Base-by-base conservation (phyloP, 495 filamentous ascomycete species). In the Parachaetomium inaequale region DNA sequence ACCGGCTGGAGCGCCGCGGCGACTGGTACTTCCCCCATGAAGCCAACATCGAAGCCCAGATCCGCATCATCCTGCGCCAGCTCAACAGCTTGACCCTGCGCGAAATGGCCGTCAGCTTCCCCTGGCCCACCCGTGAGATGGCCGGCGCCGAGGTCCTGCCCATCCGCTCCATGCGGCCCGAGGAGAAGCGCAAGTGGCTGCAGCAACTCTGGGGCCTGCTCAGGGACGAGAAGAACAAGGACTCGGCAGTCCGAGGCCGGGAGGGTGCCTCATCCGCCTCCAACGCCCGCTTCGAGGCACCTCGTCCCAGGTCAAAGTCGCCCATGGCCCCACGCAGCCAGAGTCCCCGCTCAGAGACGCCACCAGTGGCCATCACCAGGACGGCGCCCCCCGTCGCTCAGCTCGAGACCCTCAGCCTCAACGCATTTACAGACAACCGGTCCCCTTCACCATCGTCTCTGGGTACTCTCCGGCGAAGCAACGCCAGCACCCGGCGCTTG, bases 41-140 rank as follows among this genome's bases (percentile, higher is more conserved):
- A 40, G 63, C 62, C 36, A 74, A 74, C 60, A 65, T 74, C 23
- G 72, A 74, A 32, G 66, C 70, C 2, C 72, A 74, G n/a, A 69
- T 74, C 23, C 72, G 72, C 38, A 74, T 74, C 42, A 68, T 74
- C n/a, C 68, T 74, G 19, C 72, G 72, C 2, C 72, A 74, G 62
- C 61, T 74, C 32, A 58, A 67, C 54, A 53, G 51, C n/a, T 17
- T 66, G 1, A 74, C 72, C 0, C 66, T 74, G 10, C 63, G 68
- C 0, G 72, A 74, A 36, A 74, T 74, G 72, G 72, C 72, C 0
- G 72, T 72, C 19, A 71, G 68, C 34, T 74, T 74, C 42, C 72
- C 72, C 15, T 74, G 72, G 72, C 72, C 72, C 0, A 74, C 72
- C 8, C 66, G 72, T 2, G 72, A 74, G 52, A 74, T 74, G 72